Evolutionary conservation across 768 basidiomycete genomes (phyloP).

Genomic region (Leccinellum rugosiceps): DNA sequence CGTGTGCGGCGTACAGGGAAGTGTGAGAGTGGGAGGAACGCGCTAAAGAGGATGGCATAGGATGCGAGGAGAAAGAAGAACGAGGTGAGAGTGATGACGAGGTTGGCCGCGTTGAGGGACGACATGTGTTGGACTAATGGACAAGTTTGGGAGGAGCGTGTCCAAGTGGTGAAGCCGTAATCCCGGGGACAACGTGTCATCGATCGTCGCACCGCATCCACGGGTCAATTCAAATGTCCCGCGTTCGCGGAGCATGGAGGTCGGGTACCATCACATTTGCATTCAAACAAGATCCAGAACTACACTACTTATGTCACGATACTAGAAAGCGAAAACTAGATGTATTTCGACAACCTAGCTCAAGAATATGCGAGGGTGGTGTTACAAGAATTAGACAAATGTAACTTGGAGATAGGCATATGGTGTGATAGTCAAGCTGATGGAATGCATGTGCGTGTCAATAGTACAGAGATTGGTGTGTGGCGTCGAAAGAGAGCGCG

Average conservation of each 20-base stretch:
- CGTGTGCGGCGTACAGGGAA: conserved; percentile 43
- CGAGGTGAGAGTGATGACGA: conserved; percentile 44
- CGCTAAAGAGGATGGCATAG: conserved; percentile 64
- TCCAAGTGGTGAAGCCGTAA: conserved; percentile 23
- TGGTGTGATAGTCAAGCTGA: conserved; percentile 12
- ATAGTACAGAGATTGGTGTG: conserved; percentile 23
- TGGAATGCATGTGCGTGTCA: conserved; percentile 23
- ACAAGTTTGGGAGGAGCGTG: conserved; percentile 7
- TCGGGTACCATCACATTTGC: conserved; percentile 2
- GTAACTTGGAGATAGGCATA: conserved; percentile 24
- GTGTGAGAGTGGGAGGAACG: conserved; percentile 54
- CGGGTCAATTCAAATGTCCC: conserved; percentile 1
- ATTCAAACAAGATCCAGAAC: conserved; percentile 27
- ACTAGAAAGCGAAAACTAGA: conserved; percentile 10
- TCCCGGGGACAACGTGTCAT: conserved; percentile 24
- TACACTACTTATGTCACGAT: conserved; percentile 26
- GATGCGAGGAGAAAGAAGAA: conserved; percentile 55
- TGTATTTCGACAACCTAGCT: conserved; percentile 15
- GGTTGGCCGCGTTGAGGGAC: conserved; percentile 40
- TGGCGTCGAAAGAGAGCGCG: conserved; percentile 16
- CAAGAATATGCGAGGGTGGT: conserved; percentile 14
- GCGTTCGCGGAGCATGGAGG: conserved; percentile 8
- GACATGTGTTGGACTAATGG: conserved; percentile 22
- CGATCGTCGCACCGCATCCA: conserved; percentile 8
- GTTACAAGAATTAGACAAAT: conserved; percentile 33